phyloP scores from a whole-genome alignment of 176 grass and related monocot species.

The Lolium perenne region DNA sequence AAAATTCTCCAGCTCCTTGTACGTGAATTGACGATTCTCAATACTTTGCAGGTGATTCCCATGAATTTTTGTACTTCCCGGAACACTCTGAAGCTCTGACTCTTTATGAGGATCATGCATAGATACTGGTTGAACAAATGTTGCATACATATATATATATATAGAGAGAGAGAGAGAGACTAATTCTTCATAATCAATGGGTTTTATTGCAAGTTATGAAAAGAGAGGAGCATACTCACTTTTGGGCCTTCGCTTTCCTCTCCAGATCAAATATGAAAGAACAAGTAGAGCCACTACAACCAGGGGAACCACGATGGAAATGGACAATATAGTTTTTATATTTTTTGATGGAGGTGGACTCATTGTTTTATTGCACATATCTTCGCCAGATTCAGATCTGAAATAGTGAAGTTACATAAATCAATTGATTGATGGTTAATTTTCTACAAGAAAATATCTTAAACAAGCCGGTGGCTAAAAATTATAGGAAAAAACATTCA shows the following conservation, averaged over 20 bases:
- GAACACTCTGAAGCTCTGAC: not conserved
- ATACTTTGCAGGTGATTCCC: not conserved
- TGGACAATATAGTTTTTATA: not conserved
- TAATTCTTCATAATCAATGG: not conserved
- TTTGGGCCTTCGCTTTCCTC: not conserved
- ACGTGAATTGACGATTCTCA: slow-evolving; percentile 44
- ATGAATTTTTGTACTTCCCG: not conserved
- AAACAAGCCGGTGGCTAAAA: not conserved
- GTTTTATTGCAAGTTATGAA: not conserved
- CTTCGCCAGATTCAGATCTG: not conserved
- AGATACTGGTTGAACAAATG: not conserved
- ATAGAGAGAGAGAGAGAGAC: no score
- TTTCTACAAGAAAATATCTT: not conserved
- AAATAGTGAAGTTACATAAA: not conserved
- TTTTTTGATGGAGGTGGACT: not conserved
- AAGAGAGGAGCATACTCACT: not conserved
- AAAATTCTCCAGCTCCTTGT: slow-evolving; percentile 37
- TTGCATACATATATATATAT: no score
- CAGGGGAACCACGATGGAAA: not conserved
- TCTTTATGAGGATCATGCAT: not conserved
- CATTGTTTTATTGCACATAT: not conserved
- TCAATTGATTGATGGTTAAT: not conserved
- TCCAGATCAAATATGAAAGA: not conserved
- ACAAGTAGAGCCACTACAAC: not conserved
- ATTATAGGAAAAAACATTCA: not conserved